phyloP scores from a whole-genome alignment of 2,329 filamentous ascomycete species.

The Xylaria sp. region DNA sequence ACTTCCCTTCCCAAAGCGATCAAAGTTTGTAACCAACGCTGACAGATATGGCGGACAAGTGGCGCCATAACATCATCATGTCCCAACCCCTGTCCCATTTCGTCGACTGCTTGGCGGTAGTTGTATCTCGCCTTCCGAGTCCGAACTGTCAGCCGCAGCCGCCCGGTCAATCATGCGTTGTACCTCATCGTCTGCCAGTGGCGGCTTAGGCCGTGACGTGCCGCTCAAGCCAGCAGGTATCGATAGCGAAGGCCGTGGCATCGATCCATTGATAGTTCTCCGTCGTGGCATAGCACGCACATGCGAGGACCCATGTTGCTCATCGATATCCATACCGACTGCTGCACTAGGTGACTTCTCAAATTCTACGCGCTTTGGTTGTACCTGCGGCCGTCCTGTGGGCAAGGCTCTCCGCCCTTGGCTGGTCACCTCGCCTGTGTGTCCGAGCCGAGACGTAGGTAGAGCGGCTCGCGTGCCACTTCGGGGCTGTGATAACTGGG shows the following conservation, averaged over 20 bases:
- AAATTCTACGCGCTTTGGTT: conserved; percentile 59
- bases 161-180: conserved; percentile 68
- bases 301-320: conserved; percentile 52
- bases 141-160: conserved; percentile 63
- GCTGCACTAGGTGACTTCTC: conserved; percentile 57
- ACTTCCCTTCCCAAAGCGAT: conserved; percentile 3
- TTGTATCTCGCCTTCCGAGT: conserved; percentile 68
- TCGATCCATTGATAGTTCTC: conserved; percentile 55
- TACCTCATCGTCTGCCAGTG: conserved; percentile 65
- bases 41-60: background rate
- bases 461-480: conserved; percentile 54
- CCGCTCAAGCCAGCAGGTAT: conserved; percentile 61
- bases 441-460: conserved; percentile 55
- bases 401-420: conserved; percentile 65
- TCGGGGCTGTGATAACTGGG: conserved; percentile 51
- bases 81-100: conserved; percentile 45
- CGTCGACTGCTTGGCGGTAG: conserved; percentile 54
- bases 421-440: conserved; percentile 40
- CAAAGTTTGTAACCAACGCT: background rate
- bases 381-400: conserved; percentile 57
- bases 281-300: conserved; percentile 57
- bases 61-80: conserved; percentile 38
- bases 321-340: conserved; percentile 62
- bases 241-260: conserved; percentile 53
- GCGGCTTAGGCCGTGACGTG: conserved; percentile 54